phyloP scores from a whole-genome alignment of 768 basidiomycete species.

The Amyloporia xantha region DNA sequence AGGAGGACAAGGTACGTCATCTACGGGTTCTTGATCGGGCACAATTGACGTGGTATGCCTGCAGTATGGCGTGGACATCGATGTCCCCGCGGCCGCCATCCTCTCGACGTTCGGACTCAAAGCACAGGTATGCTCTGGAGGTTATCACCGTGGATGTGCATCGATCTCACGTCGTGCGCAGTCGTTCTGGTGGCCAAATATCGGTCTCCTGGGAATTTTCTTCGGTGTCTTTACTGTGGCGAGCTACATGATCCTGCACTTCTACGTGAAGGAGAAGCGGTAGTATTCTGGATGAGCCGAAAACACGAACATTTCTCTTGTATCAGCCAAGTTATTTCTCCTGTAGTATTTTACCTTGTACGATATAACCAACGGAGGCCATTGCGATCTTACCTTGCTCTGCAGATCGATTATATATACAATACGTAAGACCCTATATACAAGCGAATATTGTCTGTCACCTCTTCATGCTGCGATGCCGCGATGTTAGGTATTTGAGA shows the following conservation, averaged over 20 bases:
- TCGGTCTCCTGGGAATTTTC: constrained; percentile 77
- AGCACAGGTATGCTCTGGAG: constrained; percentile 54
- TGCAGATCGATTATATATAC: too few relatives aligned
- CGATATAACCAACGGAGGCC: too few relatives aligned
- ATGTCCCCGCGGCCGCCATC: constrained; percentile 94
- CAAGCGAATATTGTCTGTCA: too few relatives aligned
- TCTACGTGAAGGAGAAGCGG: constrained; percentile 80
- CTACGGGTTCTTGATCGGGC: background rate
- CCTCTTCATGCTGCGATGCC: too few relatives aligned
- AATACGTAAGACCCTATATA: too few relatives aligned
- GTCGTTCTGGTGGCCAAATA: constrained; percentile 99
- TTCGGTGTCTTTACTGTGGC: constrained; percentile 72
- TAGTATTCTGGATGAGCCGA: constrained; percentile 17
- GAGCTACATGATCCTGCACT: constrained; percentile 78
- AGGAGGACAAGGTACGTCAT: constrained; percentile 72
- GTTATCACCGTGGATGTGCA: background rate
- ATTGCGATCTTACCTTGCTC: too few relatives aligned
- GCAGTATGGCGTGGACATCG: constrained; percentile 94
- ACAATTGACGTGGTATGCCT: constrained; percentile 5
- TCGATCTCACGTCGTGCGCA: constrained; percentile 19
- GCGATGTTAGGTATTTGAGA: too few relatives aligned
- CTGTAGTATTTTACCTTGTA: too few relatives aligned
- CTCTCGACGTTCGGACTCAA: constrained; percentile 89
- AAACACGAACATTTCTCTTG: too few relatives aligned
- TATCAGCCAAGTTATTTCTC: too few relatives aligned